Percentiles rank a stretch among this genome's conserved stretches.
These are phyloP conservation scores for Verticillium tricorpus DNA, from an alignment of 2,329 filamentous ascomycete species.

Conservation along the genomic window DNA sequence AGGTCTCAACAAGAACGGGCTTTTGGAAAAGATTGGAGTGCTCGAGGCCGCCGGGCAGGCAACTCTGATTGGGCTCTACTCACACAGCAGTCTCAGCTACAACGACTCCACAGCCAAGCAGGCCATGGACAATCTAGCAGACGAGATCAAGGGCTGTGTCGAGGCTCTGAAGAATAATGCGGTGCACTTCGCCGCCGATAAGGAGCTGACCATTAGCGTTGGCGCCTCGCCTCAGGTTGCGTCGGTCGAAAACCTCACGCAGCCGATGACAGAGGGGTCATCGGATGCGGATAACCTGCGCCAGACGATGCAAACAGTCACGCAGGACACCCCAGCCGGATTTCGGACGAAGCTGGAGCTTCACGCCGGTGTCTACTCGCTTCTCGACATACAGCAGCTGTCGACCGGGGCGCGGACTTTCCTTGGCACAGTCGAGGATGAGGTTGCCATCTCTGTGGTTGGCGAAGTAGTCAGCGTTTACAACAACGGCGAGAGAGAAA, in stretches of 20 bases:
- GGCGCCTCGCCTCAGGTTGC: constrained; percentile 28
- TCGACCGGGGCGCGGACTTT: constrained; percentile 42
- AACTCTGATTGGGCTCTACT: constrained; percentile 21
- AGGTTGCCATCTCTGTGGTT: constrained; percentile 53
- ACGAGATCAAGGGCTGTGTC: constrained; percentile 24
- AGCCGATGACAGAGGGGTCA: not conserved
- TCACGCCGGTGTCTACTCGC: constrained; percentile 61
- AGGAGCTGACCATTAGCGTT: constrained; percentile 21
- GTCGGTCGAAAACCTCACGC: constrained; percentile 19
- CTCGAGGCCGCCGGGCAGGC: constrained; percentile 14
- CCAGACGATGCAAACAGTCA: not conserved
- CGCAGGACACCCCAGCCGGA: constrained; percentile 7
- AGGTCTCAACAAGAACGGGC: constrained; percentile 28
- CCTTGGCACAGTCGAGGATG: constrained; percentile 25
- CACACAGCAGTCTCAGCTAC: constrained; percentile 28
- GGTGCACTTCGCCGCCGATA: constrained; percentile 8
- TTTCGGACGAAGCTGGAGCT: constrained; percentile 40
- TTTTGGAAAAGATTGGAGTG: constrained; percentile 30
- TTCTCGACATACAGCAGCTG: constrained; percentile 62
- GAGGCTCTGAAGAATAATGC: constrained; percentile 15
- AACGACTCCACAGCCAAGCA: constrained; percentile 17
- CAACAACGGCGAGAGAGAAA: constrained; percentile 25
- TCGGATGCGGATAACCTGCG: not conserved
- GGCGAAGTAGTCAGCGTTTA: constrained; percentile 60
- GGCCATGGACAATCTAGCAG: constrained; percentile 23